These are phyloP conservation scores for Zoysia matrella DNA, from an alignment of 202 grass and related monocot species.

Conservation along the genomic window DNA sequence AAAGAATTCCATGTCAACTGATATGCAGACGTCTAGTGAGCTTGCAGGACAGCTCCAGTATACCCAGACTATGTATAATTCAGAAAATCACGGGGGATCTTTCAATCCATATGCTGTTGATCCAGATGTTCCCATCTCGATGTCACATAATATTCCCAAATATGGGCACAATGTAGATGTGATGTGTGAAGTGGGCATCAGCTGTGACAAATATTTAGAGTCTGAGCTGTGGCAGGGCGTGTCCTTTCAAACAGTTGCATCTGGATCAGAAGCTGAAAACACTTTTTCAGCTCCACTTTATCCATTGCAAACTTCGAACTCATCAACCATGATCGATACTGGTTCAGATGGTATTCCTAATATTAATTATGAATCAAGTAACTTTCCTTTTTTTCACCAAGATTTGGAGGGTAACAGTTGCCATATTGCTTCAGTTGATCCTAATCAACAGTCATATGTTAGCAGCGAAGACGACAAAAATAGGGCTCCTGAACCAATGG, in stretches of 20 bases:
- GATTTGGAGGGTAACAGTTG: slow-evolving; percentile 49
- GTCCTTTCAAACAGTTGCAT: slow-evolving; percentile 39
- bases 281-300: slow-evolving; percentile 37
- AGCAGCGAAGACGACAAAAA: background rate
- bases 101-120: slow-evolving; percentile 19
- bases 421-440: slow-evolving; percentile 56
- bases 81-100: slow-evolving; percentile 28
- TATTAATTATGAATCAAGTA: slow-evolving; percentile 24
- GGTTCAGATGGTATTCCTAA: slow-evolving; percentile 42
- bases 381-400: slow-evolving; percentile 34
- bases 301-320: slow-evolving; percentile 43
- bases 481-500: slow-evolving; percentile 32
- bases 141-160: slow-evolving; percentile 29
- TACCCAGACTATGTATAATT: slow-evolving; percentile 15
- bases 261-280: slow-evolving; percentile 37
- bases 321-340: slow-evolving; percentile 30
- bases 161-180: slow-evolving; percentile 38
- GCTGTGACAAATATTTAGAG: slow-evolving; percentile 18
- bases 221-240: slow-evolving; percentile 44
- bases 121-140: slow-evolving; percentile 30
- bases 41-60: slow-evolving; percentile 39
- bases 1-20: slow-evolving; percentile 35
- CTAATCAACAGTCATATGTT: slow-evolving; percentile 26
- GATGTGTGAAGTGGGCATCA: slow-evolving; percentile 30
- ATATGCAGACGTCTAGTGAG: slow-evolving; percentile 37